Base-by-base conservation (phyloP, 345 rosid species). In the Abelmoschus esculentus region DNA sequence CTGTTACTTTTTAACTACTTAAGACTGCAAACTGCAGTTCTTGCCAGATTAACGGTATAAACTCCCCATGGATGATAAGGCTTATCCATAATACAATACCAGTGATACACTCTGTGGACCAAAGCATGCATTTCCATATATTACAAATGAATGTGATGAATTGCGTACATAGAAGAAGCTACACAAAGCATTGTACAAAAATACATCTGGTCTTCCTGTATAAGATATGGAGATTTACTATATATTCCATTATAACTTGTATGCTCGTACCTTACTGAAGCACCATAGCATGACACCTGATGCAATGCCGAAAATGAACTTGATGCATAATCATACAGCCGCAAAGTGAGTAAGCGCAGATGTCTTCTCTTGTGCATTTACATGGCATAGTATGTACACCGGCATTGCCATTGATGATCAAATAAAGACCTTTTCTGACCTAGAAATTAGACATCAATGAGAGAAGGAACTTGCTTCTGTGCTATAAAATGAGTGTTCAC, bases 401-500 rank as follows among this genome's bases (percentile, higher is more conserved):
- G 67, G 72, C 44, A 61, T 22, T 22, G 26, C 26, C 26, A 22
- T 61, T n/a, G 46, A 61, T 15, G 66, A 61, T 87, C 11, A 3
- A 22, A 22, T 22, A 22, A 3, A 42, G 29, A 46, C 17, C 53
- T 32, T 56, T 31, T 34, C 53, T 70, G 59, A 18, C 5, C 28
- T 14, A 7, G 60, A 67, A 67, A 56, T 42, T 58, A 66, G 72
- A 47, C 61, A 61, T 78, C 75, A 81, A 63, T 78, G 73, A 18
- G 80, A 81, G 78, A 71, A 76, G 50, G 84, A 81, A 49, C 70
- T 78, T 9, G 80, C 80, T 68, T 79, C 84, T 29, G 70, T 81
- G 71, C 84, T 76, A 14, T 79, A 81, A 75, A 81, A 76, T n/a
- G 84, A 78, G 82, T 74, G 79, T 1, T 79, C 82, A 65, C 75